Evolutionary conservation across 306 rosid species (phyloP).

Genomic region (Trifolium pratense): DNA sequence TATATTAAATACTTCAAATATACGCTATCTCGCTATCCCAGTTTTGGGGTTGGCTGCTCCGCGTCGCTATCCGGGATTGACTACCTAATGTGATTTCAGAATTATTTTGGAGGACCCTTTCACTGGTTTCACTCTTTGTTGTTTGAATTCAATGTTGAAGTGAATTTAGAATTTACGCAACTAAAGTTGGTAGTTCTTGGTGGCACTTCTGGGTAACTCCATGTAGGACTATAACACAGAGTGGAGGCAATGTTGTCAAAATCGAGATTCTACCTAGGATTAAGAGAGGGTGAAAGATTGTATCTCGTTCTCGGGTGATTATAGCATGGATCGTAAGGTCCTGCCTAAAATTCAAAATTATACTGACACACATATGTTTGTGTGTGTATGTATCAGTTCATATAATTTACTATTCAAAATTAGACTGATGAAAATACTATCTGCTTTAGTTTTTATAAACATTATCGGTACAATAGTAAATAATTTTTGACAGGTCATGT

Average conservation of each 20-base stretch:
- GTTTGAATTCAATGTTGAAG: conserved; percentile 32
- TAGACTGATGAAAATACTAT: neutral
- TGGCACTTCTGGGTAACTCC: conserved; percentile 3
- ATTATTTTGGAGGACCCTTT: conserved; percentile 10
- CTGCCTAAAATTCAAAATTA: neutral
- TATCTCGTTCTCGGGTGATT: neutral
- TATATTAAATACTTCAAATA: too few relatives aligned
- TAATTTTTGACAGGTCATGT: neutral
- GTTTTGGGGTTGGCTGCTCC: too few relatives aligned
- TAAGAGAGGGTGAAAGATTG: too few relatives aligned
- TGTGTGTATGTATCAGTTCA: neutral
- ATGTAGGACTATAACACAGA: neutral
- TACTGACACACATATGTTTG: neutral
- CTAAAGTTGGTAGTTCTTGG: conserved; percentile 12
- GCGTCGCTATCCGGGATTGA: too few relatives aligned
- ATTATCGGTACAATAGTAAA: neutral
- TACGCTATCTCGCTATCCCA: too few relatives aligned
- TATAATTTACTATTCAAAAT: neutral
- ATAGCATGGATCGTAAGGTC: neutral
- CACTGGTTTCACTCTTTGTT: conserved; percentile 16
- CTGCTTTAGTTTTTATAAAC: neutral
- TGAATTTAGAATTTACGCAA: conserved; percentile 11
- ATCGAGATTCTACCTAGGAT: neutral
- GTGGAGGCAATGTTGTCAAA: neutral
- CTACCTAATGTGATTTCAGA: conserved; percentile 1